A percentile compares a stretch with the other conserved stretches of the same genome.
phyloP scores from a whole-genome alignment of 345 rosid genomes.

The Luvunga scandens region DNA sequence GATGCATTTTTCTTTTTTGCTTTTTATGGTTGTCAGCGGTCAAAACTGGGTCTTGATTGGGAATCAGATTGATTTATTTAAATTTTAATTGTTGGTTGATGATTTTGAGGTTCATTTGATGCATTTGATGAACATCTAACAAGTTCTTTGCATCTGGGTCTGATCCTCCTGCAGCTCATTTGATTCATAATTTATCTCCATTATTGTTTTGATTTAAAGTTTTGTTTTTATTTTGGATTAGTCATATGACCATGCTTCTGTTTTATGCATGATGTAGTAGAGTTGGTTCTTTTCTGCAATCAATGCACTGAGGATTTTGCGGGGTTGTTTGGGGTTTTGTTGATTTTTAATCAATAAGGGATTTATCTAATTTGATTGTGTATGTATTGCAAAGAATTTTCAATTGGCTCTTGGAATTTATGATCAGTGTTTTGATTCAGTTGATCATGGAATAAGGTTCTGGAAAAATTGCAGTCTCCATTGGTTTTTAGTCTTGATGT shows the following conservation, averaged over 20 bases:
- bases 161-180: constrained; percentile 2
- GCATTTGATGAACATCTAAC: background rate
- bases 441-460: background rate
- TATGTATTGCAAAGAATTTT: constrained; percentile 1
- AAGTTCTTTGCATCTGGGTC: constrained; percentile 10
- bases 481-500: background rate
- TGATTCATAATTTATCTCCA: constrained; percentile 3
- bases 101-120: constrained; percentile 18
- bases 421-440: constrained; percentile 6
- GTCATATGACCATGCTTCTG: background rate
- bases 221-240: background rate
- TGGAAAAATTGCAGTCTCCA: background rate
- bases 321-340: background rate
- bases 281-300: background rate
- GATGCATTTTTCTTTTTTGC: background rate
- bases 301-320: background rate
- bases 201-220: background rate
- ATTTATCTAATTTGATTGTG: constrained; percentile 5
- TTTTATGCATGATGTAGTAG: constrained; percentile 1
- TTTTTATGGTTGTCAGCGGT: background rate
- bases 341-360: background rate
- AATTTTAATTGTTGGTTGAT: background rate
- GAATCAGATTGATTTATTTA: background rate
- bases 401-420: background rate
- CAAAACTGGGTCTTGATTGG: constrained; percentile 8